Percentiles rank a stretch among this genome's conserved stretches.
These are phyloP conservation scores for Citrus cavaleriei DNA, from an alignment of 345 rosid species.

Conservation along the genomic window DNA sequence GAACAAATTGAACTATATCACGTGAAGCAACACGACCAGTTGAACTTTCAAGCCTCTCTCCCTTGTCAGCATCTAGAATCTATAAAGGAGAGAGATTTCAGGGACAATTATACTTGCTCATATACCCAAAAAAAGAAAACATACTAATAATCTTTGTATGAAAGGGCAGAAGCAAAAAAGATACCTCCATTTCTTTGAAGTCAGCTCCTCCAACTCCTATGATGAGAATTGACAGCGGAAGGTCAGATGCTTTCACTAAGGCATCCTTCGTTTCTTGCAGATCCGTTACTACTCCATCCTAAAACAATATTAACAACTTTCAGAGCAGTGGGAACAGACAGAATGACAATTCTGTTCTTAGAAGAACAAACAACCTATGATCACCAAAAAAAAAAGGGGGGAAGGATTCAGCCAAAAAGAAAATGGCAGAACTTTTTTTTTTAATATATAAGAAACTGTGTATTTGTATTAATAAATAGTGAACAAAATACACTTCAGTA, in stretches of 20 bases:
- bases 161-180: neutral
- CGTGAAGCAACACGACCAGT: conserved; percentile 85
- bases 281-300: conserved; percentile 98
- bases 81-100: conserved; percentile 11
- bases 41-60: conserved; percentile 83
- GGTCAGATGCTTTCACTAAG: conserved; percentile 85
- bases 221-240: conserved; percentile 85
- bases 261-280: conserved; percentile 96
- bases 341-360: neutral
- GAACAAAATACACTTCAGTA: too few relatives aligned
- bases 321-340: conserved; percentile 8
- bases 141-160: neutral
- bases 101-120: neutral
- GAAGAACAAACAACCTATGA: neutral
- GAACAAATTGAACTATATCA: conserved; percentile 92
- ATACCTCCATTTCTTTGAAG: conserved; percentile 98
- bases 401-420: neutral
- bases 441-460: too few relatives aligned
- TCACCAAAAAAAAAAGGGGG: neutral
- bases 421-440: neutral
- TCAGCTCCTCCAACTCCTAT: conserved; percentile 99
- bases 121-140: neutral
- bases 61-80: conserved; percentile 88
- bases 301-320: conserved; percentile 12
- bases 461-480: too few relatives aligned